Conservation (phyloP, 1,284 basidiomycete genomes). For the Naganishia cerealis region DNA sequence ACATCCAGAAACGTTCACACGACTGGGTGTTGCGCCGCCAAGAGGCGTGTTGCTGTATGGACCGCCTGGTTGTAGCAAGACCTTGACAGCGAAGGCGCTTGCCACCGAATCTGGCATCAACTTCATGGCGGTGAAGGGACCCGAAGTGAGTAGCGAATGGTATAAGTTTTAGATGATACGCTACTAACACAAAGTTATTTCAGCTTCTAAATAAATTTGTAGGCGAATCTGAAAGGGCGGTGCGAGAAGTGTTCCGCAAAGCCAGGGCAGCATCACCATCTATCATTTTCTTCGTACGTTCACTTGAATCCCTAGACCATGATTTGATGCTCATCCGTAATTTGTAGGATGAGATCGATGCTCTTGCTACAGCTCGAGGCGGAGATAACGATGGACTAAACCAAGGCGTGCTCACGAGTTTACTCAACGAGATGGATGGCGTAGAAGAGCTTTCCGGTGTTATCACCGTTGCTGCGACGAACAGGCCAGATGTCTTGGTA, state of each 20-base stretch:
- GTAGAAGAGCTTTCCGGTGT: slow-evolving; percentile 90
- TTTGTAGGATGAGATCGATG: slow-evolving; percentile 91
- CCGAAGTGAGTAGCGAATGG: slow-evolving; percentile 66
- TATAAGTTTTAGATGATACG: background rate
- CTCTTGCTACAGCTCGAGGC: slow-evolving; percentile 74
- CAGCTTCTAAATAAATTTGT: slow-evolving; percentile 95
- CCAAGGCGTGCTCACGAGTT: slow-evolving; percentile 85
- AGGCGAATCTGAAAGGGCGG: slow-evolving; percentile 91
- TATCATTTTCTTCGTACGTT: slow-evolving; percentile 88
- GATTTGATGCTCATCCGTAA: background rate
- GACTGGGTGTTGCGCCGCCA: slow-evolving; percentile 84
- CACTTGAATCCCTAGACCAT: background rate
- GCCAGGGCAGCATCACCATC: slow-evolving; percentile 89
- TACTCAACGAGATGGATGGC: slow-evolving; percentile 98
- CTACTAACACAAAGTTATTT: background rate
- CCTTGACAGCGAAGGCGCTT: slow-evolving; percentile 86
- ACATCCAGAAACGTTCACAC: slow-evolving; percentile 78
- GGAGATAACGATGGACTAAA: slow-evolving; percentile 68
- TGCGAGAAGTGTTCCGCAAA: slow-evolving; percentile 92
- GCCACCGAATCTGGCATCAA: slow-evolving; percentile 94
- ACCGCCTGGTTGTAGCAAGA: slow-evolving; percentile 97
- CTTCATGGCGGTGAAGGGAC: slow-evolving; percentile 96
- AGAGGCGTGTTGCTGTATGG: slow-evolving; percentile 91
- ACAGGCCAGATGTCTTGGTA: slow-evolving; percentile 88
- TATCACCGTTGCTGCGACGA: slow-evolving; percentile 92